Base-by-base conservation (phyloP, 371 early-diverging fungal species). In the Neoconidiobolus thromboides region DNA sequence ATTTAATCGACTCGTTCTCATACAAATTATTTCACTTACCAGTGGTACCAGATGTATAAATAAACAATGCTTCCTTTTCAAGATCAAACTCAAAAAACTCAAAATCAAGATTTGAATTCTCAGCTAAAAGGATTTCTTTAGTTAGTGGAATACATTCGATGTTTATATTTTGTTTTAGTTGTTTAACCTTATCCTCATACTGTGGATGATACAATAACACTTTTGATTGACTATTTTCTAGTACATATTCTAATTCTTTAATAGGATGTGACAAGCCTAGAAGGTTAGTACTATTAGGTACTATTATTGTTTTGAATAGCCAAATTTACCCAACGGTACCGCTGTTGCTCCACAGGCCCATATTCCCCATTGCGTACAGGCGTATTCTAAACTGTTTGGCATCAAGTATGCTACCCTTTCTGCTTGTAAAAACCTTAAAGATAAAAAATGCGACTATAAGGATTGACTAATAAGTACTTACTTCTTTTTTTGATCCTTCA, bases 11-110 rank as follows among this genome's bases (percentile, higher is more conserved):
- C 36, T 48, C 44, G 12, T 41, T 39, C 42, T 48, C 5, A 42
- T 10, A 10, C 12, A 0, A 37, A 37, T 2, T 14, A 51, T 7
- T 14, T 47, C 43, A 9, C 55, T 63, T 69, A 55, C 81, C 80
- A 2, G 83, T 83, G 0, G 83, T 85, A 5, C 85, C 88, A 63
- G 83, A 83, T 0, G 89, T 91, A 70, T 85, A 89, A 15, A 89
- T 81, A 61, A 89, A 82, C 68, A 87, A 57, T 0, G 87, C 87
- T 15, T 80, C 65, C 52, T 72, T 61, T 26, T 46, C 46, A 10
- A 6, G n/a, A 49, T 61, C 56, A 58, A 61, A 60, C 2, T 46
- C 15, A 12, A 46, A 15, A 39, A 26, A 50, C n/a, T 43, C 43
- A 38, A 40, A 60, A 15, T 47, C 39, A n/a, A 4, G 3, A 37